Base-by-base conservation (phyloP, 2,329 filamentous ascomycete species). In the Penicillium sp. region DNA sequence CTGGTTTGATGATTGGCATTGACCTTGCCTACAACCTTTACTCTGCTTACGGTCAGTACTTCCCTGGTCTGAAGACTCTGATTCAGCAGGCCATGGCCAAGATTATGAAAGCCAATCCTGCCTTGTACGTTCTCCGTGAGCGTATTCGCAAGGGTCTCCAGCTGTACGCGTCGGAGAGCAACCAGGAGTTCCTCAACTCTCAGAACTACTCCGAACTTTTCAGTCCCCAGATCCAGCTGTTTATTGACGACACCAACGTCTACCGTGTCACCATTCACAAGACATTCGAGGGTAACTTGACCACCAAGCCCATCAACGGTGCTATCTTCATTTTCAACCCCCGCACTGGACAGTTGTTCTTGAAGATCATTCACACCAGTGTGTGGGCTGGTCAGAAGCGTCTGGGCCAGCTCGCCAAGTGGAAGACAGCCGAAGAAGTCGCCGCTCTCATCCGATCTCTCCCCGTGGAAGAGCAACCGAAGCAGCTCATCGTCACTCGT, bases 261-360 rank as follows among this genome's bases (percentile, higher is more conserved):
- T 99, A 99, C 77, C 93, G 95, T 82, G 95, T 99, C 64, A 99
- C 95, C 0, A 99, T 99, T 66, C 95, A 99, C 85, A 99, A 99
- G 87, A 99, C 95, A 0, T 99, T 99, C 66, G 95, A 99, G 79
- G 95, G 95, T 72, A 99, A 99, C 76, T 84, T 99, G 86, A 99
- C 95, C 0, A 99, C 95, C 1, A 99, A 99, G 80, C 95, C 95
- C 3, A 99, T 99, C 85, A 99, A 99, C 77, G 95, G 95, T 76
- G 95, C 96, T 50, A 98, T 99, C 76, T 99, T 99, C 84, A 99
- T 99, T 75, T 98, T 99, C 87, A 99, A 99, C 77, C 95, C 96
- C n/a, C 88, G 94, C 61, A 99, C 95, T 56, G 95, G 95, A 55
- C 95, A 99, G 75, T 81, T 99, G 42, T 99, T 99, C 88, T 81